These are phyloP conservation scores for Zopfochytrium polystomum DNA, from an alignment of 371 early-diverging fungal species.

Conservation along the genomic window DNA sequence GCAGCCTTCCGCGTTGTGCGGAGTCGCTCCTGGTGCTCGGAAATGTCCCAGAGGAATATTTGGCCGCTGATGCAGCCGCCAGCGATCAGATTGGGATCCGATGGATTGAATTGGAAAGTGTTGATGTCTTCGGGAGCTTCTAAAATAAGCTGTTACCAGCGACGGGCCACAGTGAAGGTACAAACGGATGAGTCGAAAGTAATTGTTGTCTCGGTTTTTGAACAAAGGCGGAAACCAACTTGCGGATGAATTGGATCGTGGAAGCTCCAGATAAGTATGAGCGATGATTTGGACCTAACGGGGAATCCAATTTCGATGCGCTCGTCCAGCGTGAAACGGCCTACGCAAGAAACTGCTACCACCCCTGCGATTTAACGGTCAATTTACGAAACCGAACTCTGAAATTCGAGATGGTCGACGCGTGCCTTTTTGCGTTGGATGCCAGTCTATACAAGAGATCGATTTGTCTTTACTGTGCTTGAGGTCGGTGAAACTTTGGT, in stretches of 20 bases:
- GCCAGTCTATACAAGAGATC: slow-evolving; percentile 57
- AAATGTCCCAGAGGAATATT: slow-evolving; percentile 56
- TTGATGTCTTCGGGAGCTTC: slow-evolving; percentile 60
- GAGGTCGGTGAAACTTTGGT: slow-evolving; percentile 60
- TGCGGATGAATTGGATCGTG: slow-evolving; percentile 71
- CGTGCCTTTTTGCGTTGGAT: slow-evolving; percentile 48
- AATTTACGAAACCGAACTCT: not conserved
- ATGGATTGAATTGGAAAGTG: slow-evolving; percentile 52
- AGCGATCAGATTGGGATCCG: slow-evolving; percentile 49
- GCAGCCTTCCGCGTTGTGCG: slow-evolving; percentile 37
- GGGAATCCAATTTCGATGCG: slow-evolving; percentile 41
- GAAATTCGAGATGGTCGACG: slow-evolving; percentile 5
- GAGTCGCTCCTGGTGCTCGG: slow-evolving; percentile 53
- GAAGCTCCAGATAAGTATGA: slow-evolving; percentile 58
- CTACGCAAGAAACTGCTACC: slow-evolving; percentile 51
- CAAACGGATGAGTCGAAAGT: too few species aligned
- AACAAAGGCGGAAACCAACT: slow-evolving; percentile 2
- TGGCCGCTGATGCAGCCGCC: slow-evolving; percentile 59
- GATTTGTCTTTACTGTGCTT: slow-evolving; percentile 53
- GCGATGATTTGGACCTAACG: slow-evolving; percentile 35
- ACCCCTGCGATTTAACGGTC: slow-evolving; percentile 28
- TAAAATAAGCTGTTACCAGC: slow-evolving; percentile 55
- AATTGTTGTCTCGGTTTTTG: not conserved
- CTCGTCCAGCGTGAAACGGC: slow-evolving; percentile 49
- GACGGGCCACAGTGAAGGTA: too few species aligned